A percentile compares a stretch with the other conserved stretches of the same genome.
phyloP scores from a whole-genome alignment of 2,329 filamentous ascomycete species.

The Leptosphaerulina australis region DNA sequence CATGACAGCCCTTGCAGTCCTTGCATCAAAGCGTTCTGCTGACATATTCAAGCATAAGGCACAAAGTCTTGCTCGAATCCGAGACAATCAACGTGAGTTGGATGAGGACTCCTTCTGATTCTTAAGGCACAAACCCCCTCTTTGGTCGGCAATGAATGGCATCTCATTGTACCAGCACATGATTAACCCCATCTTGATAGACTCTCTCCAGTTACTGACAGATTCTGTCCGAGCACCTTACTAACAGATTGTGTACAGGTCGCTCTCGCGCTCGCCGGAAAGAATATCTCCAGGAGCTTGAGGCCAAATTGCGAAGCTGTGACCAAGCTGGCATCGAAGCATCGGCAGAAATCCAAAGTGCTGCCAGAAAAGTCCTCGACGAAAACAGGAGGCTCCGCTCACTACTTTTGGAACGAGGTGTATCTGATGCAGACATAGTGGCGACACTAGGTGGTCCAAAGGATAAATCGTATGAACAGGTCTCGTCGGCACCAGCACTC shows the following conservation, averaged over 20 bases:
- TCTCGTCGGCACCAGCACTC: conserved; percentile 36
- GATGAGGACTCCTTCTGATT: background rate
- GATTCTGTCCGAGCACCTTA: background rate
- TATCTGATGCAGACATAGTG: conserved; percentile 61
- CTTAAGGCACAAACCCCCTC: too few relatives aligned
- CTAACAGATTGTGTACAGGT: conserved; percentile 43
- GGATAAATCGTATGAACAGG: conserved; percentile 36
- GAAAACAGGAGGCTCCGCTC: conserved; percentile 70
- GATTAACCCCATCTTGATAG: background rate
- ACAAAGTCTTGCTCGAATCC: conserved; percentile 64
- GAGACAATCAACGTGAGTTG: conserved; percentile 69
- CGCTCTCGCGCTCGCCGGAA: conserved; percentile 75
- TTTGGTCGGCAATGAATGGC: too few relatives aligned
- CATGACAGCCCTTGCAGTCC: conserved; percentile 14
- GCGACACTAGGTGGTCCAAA: conserved; percentile 33
- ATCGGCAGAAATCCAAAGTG: conserved; percentile 72
- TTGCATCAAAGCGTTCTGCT: conserved; percentile 1
- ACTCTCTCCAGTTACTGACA: background rate
- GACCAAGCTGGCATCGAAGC: conserved; percentile 71
- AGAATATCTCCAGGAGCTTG: conserved; percentile 74
- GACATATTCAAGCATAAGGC: conserved; percentile 35
- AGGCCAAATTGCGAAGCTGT: conserved; percentile 66
- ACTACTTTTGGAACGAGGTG: conserved; percentile 64
- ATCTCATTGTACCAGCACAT: too few relatives aligned
- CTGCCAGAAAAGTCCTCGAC: conserved; percentile 69